Evolutionary conservation across 2,329 filamentous ascomycete genomes (phyloP).

Genomic region (Byssochlamys sp.): DNA sequence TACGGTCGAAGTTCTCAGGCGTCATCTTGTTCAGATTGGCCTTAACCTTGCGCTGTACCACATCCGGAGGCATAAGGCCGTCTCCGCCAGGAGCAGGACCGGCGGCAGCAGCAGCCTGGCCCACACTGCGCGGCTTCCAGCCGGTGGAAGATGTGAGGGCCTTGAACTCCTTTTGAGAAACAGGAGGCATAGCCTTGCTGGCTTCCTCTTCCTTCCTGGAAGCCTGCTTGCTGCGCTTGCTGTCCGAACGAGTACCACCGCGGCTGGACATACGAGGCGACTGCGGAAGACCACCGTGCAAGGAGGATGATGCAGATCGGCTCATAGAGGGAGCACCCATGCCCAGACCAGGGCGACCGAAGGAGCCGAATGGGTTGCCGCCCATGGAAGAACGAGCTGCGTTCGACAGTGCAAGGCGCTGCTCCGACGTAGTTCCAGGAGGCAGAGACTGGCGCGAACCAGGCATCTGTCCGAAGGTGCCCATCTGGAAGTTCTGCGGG

Average conservation of each 20-base stretch:
- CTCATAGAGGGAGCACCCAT: constrained; percentile 54
- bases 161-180: constrained; percentile 70
- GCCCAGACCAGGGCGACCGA: constrained; percentile 55
- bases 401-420: constrained; percentile 61
- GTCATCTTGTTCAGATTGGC: constrained; percentile 99
- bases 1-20: constrained; percentile 94
- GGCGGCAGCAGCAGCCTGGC: constrained; percentile 28
- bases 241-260: constrained; percentile 37
- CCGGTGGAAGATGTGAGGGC: constrained; percentile 65
- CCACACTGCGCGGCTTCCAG: constrained; percentile 78
- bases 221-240: constrained; percentile 41
- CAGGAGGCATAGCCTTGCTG: constrained; percentile 85
- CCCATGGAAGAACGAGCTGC: constrained; percentile 40
- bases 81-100: constrained; percentile 43
- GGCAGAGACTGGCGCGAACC: constrained; percentile 52
- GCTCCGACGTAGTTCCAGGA: constrained; percentile 64
- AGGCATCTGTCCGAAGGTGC: constrained; percentile 48
- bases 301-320: constrained; percentile 50
- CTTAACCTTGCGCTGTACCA: constrained; percentile 98
- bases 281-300: constrained; percentile 52
- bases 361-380: constrained; percentile 49
- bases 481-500: constrained; percentile 55
- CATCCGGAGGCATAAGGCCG: constrained; percentile 69
- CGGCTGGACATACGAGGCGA: constrained; percentile 62
- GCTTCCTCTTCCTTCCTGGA: constrained; percentile 57